Percentiles rank a stretch among this genome's conserved stretches.
Evolutionary conservation across 2,329 filamentous ascomycete species (phyloP).

Genomic region (Neurospora sp.): DNA sequence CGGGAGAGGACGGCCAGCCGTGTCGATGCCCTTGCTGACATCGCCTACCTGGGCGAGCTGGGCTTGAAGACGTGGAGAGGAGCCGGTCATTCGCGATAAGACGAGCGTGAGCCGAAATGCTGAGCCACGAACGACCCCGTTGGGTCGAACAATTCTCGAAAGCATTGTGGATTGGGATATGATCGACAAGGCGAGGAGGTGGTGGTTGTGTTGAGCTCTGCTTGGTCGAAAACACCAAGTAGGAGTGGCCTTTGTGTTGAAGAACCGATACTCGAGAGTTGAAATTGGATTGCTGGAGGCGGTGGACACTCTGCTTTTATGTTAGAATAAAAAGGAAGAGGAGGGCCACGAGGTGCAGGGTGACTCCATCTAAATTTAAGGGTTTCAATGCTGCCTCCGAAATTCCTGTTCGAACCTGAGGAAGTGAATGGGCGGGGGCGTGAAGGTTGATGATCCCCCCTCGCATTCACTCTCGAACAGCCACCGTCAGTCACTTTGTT

Average conservation of each 20-base stretch:
- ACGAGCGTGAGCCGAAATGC: neutral
- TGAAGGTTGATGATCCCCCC: neutral
- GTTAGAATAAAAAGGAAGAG: neutral
- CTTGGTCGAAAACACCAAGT: neutral
- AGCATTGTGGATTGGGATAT: conserved; percentile 6
- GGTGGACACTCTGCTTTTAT: neutral
- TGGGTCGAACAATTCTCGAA: conserved; percentile 1
- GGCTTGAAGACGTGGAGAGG: conserved; percentile 12
- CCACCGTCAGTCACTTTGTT: neutral
- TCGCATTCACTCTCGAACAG: neutral
- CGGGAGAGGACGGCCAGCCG: neutral
- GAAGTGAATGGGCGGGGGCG: neutral
- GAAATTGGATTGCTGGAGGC: neutral
- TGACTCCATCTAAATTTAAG: neutral
- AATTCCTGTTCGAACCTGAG: neutral
- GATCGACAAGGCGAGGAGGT: neutral
- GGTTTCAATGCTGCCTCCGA: neutral
- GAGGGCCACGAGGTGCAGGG: neutral
- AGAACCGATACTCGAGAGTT: neutral
- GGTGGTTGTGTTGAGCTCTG: neutral
- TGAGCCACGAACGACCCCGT: conserved; percentile 1
- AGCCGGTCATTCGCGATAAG: conserved; percentile 9
- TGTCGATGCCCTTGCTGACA: conserved; percentile 4
- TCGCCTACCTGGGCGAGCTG: conserved; percentile 15
- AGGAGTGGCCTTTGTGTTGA: neutral